These are phyloP conservation scores for Marasmius sp. DNA, from an alignment of 1,284 basidiomycete species.

Conservation along the genomic window DNA sequence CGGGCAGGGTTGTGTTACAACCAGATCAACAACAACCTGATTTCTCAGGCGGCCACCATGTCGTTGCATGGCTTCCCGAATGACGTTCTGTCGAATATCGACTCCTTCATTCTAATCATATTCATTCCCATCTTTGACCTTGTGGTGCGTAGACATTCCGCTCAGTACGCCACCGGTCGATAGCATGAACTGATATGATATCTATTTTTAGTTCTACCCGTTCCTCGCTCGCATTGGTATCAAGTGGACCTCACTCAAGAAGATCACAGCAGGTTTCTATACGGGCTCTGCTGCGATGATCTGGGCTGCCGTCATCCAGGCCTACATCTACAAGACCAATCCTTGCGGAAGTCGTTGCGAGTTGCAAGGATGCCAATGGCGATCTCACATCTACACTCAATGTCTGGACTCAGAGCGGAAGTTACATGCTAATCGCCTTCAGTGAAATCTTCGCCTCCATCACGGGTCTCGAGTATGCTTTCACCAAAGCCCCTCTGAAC, in stretches of 20 bases:
- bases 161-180: background rate
- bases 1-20: constrained; percentile 69
- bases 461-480: constrained; percentile 85
- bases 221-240: constrained; percentile 49
- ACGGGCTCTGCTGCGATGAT: constrained; percentile 43
- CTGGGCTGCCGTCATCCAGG: constrained; percentile 38
- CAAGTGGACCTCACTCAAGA: constrained; percentile 60
- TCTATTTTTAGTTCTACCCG: constrained; percentile 52
- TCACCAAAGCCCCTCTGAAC: constrained; percentile 81
- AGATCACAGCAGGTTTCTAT: constrained; percentile 64
- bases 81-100: constrained; percentile 79
- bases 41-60: constrained; percentile 76
- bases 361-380: constrained; percentile 29
- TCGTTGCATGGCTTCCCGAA: constrained; percentile 74
- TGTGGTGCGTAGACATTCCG: background rate
- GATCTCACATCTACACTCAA: constrained; percentile 54
- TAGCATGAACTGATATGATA: too few species aligned
- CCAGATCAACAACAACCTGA: constrained; percentile 79
- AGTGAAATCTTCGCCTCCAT: constrained; percentile 86
- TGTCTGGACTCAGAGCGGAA: constrained; percentile 76
- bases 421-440: constrained; percentile 68
- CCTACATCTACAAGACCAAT: constrained; percentile 64
- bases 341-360: constrained; percentile 36
- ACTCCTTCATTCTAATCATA: constrained; percentile 75
- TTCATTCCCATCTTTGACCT: constrained; percentile 66